Evolutionary conservation across 805 yeast species (phyloP).

Genomic region (Saccharomycopsis guyanensis): DNA sequence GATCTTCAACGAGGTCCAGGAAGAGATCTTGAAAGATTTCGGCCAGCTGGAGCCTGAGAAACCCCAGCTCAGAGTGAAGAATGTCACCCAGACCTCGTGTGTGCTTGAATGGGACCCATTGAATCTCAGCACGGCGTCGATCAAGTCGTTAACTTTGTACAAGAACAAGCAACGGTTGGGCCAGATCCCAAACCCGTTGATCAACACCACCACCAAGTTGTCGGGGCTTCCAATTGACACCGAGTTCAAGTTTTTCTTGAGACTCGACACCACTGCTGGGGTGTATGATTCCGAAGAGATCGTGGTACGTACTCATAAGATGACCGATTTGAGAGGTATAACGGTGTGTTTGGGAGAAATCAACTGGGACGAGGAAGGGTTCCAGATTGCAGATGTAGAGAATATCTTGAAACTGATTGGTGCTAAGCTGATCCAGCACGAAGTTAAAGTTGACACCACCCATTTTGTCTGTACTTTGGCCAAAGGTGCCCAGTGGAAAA

Average conservation of each 20-base stretch:
- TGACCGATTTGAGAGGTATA: constrained; percentile 93
- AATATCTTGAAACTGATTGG: constrained; percentile 63
- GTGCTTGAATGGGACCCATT: constrained; percentile 92
- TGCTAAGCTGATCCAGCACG: constrained; percentile 67
- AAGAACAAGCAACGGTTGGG: constrained; percentile 72
- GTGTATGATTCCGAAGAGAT: constrained; percentile 58
- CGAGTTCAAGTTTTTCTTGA: constrained; percentile 68
- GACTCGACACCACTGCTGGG: constrained; percentile 89
- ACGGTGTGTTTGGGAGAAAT: constrained; percentile 85
- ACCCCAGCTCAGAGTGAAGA: constrained; percentile 63
- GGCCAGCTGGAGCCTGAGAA: constrained; percentile 64
- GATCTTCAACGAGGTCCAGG: constrained; percentile 60
- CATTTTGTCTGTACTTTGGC: constrained; percentile 78
- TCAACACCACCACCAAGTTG: constrained; percentile 73
- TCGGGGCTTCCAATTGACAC: constrained; percentile 89
- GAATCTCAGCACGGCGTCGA: constrained; percentile 71
- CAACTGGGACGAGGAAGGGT: constrained; percentile 42
- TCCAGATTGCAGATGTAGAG: constrained; percentile 49
- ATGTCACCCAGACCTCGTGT: constrained; percentile 89
- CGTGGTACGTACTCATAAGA: constrained; percentile 78
- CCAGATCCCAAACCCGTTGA: constrained; percentile 73
- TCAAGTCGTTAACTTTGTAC: constrained; percentile 69
- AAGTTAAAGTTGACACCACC: constrained; percentile 84
- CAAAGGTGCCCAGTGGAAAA: constrained; percentile 64
- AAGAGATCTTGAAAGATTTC: constrained; percentile 60